Evolutionary conservation across 2,329 filamentous ascomycete genomes (phyloP), one percentile per base, ranked within the genome.

Genomic region (Dichotomopilus funicola): DNA sequence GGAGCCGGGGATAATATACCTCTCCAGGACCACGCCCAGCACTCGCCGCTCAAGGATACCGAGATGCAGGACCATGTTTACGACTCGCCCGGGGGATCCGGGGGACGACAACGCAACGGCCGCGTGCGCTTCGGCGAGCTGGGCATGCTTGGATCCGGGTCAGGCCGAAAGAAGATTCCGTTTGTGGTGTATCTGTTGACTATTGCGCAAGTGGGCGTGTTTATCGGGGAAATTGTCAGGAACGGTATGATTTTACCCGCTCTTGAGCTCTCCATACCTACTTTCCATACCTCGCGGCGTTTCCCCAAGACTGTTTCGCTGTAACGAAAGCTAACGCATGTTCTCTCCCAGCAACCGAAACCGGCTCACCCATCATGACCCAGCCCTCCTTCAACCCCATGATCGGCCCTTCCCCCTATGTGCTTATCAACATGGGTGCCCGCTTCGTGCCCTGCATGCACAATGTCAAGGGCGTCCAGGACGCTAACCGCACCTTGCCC

Each of bases 371-470:
- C 19, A 89, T 90, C 66, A 81, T 85, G 74, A 91, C 85, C 51
- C 82, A 92, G 54, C 94, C 94, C 1, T 80, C 79, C 12, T 95
- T 99, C 75, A 99, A 97, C 73, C 88, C 89, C 56, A 96, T 99
- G 90, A 96, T 99, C 66, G 94, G 94, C 0, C 94, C 94, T 1
- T 96, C 91, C 5, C 82, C 86, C 1, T 89, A 90, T 63, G 83
- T 97, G 31, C 82, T 95, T 65, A 96, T 97, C 75, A 95, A 95
- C 71, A 96, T 99, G 89, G 94, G 94, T 56, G 89, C 91, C 42
- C 86, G 94, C 59, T 99, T 89, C 68, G 83, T 88, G 3, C 89
- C 91, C 6, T 99, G 94, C 72, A 99, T 99, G 94, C 91, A 92
- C 75, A 90, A 88, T 63, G 80, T 88, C 61, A 70, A 80, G 44